Conservation (phyloP, 2,329 filamentous ascomycete species). For the Aspergillus neoniger region DNA sequence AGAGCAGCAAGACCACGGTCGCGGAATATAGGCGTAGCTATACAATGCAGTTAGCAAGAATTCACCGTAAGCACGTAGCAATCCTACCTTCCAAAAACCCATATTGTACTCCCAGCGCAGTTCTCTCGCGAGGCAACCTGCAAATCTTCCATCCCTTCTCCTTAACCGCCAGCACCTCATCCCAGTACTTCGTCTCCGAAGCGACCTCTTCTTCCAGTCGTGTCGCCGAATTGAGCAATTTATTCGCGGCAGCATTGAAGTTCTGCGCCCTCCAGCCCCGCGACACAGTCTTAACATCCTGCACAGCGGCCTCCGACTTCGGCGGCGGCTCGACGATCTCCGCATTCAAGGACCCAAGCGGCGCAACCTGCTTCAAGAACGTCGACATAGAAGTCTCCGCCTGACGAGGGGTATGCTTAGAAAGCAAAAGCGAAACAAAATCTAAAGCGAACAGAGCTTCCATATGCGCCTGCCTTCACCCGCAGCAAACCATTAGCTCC, state of each 20-base stretch:
- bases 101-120: slow-evolving; percentile 81
- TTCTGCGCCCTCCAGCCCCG: slow-evolving; percentile 77
- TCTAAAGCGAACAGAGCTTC: slow-evolving; percentile 69
- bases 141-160: slow-evolving; percentile 85
- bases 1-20: slow-evolving; percentile 79
- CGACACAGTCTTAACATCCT: slow-evolving; percentile 57
- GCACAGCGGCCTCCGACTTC: slow-evolving; percentile 55
- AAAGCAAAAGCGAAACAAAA: slow-evolving; percentile 78
- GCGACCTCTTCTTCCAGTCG: slow-evolving; percentile 75
- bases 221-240: slow-evolving; percentile 69
- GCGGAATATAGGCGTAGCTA: slow-evolving; percentile 59
- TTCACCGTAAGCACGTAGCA: background rate
- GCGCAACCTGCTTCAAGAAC: slow-evolving; percentile 68
- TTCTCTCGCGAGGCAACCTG: slow-evolving; percentile 69
- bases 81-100: slow-evolving; percentile 74
- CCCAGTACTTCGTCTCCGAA: slow-evolving; percentile 85
- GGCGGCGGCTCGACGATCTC: slow-evolving; percentile 66
- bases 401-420: slow-evolving; percentile 74
- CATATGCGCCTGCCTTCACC: slow-evolving; percentile 45
- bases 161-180: slow-evolving; percentile 77
- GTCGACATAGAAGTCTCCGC: slow-evolving; percentile 71
- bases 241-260: slow-evolving; percentile 72
- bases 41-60: slow-evolving; percentile 3
- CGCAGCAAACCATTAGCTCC: slow-evolving; percentile 10
- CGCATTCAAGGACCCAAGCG: slow-evolving; percentile 72